Base-by-base conservation (phyloP, 768 basidiomycete species). In the Serendipita sp. region DNA sequence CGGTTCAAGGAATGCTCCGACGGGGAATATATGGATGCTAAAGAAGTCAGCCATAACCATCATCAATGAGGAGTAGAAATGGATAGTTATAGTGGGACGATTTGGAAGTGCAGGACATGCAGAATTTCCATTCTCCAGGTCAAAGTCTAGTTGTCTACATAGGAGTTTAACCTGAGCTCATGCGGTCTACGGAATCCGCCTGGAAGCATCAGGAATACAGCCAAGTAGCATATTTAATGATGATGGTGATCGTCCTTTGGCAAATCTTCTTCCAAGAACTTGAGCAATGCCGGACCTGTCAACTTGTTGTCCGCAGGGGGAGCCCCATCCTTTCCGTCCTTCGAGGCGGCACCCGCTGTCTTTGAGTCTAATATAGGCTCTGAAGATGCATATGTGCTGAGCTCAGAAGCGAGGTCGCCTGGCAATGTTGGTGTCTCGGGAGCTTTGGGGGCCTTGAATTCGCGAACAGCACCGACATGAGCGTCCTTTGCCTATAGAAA, bases 391-490 rank as follows among this genome's bases (percentile, higher is more conserved):
- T 96, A 99, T 41, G 86, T 85, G 66, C 71, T 70, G 66, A 97
- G 85, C 70, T 95, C 91, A 18, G 85, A 75, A n/a, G 95, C 91
- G 68, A 98, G 84, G 75, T 93, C 86, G 58, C 79, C 73, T 62
- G 93, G 91, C 56, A 96, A 78, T 13, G 80, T 73, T 10, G 95
- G 94, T 1, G 84, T 75, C 65, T 83, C 79, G 63, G 95, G 96
- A 30, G 83, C 72, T 15, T 85, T 74, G 0, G 95, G 95, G 30
- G 84, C 74, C 36, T 83, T 73, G 81, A 87, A 95, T 63, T 81
- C 72, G 77, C 95, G 96, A 67, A 98, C 93, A 65, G 74, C 78
- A 65, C 89, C 90, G 70, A 91, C 84, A 74, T 92, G 90, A 63
- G 92, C 92, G 74, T 96, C 89, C 75, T 89, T 85, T 67, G 87